Conservation (phyloP, 208 protist species). For the Leishmania major region DNA sequence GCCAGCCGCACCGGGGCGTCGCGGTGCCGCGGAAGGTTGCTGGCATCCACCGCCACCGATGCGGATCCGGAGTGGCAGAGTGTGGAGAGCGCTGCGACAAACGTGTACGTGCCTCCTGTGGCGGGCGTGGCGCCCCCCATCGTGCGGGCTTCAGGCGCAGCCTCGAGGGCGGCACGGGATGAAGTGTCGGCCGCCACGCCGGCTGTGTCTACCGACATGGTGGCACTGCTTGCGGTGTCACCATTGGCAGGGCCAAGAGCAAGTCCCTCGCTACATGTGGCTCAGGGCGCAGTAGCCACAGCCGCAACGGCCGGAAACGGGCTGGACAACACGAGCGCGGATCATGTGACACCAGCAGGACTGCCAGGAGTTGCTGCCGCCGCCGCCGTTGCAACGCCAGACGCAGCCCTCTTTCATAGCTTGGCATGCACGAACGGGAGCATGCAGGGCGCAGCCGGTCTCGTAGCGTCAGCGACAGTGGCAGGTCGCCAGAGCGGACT, state of each 20-base stretch:
- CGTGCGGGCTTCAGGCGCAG: background rate
- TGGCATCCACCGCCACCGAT: slow-evolving; percentile 10
- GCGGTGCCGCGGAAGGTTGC: background rate
- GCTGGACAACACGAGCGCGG: background rate
- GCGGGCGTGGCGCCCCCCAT: slow-evolving; percentile 3
- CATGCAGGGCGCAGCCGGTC: background rate
- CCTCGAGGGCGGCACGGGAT: background rate
- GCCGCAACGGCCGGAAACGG: background rate
- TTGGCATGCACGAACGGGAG: background rate
- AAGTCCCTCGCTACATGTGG: background rate
- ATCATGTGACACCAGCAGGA: background rate
- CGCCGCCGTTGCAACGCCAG: background rate
- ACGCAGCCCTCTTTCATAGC: background rate
- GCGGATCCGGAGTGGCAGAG: slow-evolving; percentile 52
- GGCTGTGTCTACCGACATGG: background rate
- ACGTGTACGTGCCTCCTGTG: slow-evolving; percentile 24
- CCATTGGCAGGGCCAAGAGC: background rate
- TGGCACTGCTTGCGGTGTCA: background rate
- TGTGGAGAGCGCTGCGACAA: slow-evolving; percentile 28
- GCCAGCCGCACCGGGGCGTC: background rate
- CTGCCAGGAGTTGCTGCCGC: too few species aligned
- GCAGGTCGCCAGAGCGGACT: background rate
- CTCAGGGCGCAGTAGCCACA: background rate
- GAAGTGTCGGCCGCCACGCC: background rate
- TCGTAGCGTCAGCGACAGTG: background rate